Evolutionary conservation across 225 moss, liverwort and hornwort genomes (phyloP).

Genomic region (Thuidium tamariscinum): DNA sequence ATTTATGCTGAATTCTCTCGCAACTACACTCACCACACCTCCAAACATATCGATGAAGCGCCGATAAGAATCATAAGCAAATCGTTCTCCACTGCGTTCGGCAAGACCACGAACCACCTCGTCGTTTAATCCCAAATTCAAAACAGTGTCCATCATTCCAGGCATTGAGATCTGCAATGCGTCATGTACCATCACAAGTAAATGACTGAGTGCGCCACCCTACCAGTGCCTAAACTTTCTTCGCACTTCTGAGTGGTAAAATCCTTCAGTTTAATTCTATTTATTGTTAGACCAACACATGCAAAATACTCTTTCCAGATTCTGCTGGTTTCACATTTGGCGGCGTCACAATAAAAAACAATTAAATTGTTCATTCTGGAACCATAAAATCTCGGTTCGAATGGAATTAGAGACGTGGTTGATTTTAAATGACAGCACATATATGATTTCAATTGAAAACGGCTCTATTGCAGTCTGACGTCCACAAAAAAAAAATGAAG

Average conservation of each 20-base stretch:
- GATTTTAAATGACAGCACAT: neutral
- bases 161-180: constrained; percentile 82
- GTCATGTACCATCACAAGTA: neutral
- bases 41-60: constrained; percentile 97
- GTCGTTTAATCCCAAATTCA: constrained; percentile 87
- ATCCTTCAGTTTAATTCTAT: no score
- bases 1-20: neutral
- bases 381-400: neutral
- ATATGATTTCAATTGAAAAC: neutral
- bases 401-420: neutral
- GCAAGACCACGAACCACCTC: constrained; percentile 76
- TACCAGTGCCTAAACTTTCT: neutral
- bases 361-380: neutral
- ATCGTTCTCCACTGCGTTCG: constrained; percentile 72
- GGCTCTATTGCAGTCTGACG: neutral
- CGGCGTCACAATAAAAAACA: neutral
- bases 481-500: neutral
- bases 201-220: neutral
- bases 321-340: neutral
- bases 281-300: neutral
- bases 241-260: neutral
- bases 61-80: constrained; percentile 82
- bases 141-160: constrained; percentile 93
- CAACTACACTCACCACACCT: constrained; percentile 64
- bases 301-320: neutral